These are phyloP conservation scores for Penicillium desertorum DNA, from an alignment of 495 filamentous ascomycete genomes.

Conservation along the genomic window DNA sequence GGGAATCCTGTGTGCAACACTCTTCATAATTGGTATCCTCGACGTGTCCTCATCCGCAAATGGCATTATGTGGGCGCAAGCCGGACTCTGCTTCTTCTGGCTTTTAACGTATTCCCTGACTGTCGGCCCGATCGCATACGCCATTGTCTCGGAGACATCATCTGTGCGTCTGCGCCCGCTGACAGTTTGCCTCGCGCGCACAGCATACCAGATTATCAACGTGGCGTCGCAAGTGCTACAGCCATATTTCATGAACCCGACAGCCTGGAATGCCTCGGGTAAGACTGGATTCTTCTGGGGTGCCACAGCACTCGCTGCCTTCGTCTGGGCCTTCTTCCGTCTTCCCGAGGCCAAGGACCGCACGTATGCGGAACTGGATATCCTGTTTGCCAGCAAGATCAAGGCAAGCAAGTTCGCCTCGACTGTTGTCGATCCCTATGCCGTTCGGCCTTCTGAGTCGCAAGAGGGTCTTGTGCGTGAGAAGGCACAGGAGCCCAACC, in stretches of 20 bases:
- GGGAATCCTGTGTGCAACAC: conserved; percentile 52
- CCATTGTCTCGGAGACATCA: conserved; percentile 68
- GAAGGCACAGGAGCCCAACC: conserved; percentile 17
- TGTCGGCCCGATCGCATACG: conserved; percentile 71
- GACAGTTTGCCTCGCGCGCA: conserved; percentile 62
- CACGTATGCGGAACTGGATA: conserved; percentile 66
- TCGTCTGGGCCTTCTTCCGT: conserved; percentile 67
- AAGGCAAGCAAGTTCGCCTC: conserved; percentile 60
- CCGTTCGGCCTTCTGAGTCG: conserved; percentile 14
- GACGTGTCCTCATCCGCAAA: conserved; percentile 51
- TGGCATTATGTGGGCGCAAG: conserved; percentile 35
- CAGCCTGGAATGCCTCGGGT: conserved; percentile 63
- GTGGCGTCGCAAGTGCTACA: conserved; percentile 64
- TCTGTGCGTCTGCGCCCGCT: conserved; percentile 65
- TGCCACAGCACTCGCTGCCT: conserved; percentile 59
- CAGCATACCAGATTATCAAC: conserved; percentile 63
- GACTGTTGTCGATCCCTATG: conserved; percentile 59
- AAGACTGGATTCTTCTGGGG: conserved; percentile 72
- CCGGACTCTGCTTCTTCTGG: conserved; percentile 63
- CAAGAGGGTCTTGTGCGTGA: conserved; percentile 22
- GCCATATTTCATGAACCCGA: conserved; percentile 67
- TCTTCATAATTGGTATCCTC: conserved; percentile 66
- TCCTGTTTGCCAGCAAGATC: conserved; percentile 59
- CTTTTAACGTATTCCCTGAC: conserved; percentile 66
- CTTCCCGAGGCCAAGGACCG: conserved; percentile 65